Conservation (phyloP, 768 basidiomycete genomes). For the Panaeolus cyanescens region DNA sequence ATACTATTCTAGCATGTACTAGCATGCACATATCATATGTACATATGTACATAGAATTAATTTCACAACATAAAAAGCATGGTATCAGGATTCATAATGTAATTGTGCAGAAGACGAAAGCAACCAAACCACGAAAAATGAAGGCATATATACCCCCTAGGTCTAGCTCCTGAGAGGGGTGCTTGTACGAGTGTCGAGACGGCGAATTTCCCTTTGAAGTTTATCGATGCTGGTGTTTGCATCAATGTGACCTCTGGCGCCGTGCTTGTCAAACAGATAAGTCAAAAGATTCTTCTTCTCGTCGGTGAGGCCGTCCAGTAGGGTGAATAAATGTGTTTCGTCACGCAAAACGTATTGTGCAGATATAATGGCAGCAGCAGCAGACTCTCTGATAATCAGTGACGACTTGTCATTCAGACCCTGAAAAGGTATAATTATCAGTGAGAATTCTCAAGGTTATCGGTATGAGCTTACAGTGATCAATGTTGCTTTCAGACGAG, state of each 20-base stretch:
- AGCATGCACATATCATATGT: background rate
- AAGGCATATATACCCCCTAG: slow-evolving; percentile 6
- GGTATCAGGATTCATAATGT: background rate
- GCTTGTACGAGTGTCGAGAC: slow-evolving; percentile 78
- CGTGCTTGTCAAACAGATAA: slow-evolving; percentile 88
- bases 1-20: slow-evolving; percentile 1
- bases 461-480: slow-evolving; percentile 53
- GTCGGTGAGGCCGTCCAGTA: slow-evolving; percentile 82
- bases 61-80: slow-evolving; percentile 1
- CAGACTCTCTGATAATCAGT: slow-evolving; percentile 82
- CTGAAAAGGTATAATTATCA: slow-evolving; percentile 30
- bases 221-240: slow-evolving; percentile 54
- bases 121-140: background rate
- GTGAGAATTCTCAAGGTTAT: background rate
- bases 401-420: slow-evolving; percentile 72
- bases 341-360: slow-evolving; percentile 83
- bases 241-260: slow-evolving; percentile 53
- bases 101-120: background rate
- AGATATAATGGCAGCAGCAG: slow-evolving; percentile 80
- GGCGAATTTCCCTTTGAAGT: slow-evolving; percentile 78
- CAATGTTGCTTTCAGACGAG: slow-evolving; percentile 70
- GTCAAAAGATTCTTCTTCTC: slow-evolving; percentile 91
- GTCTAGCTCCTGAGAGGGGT: slow-evolving; percentile 54
- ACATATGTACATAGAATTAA: background rate
- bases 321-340: slow-evolving; percentile 79